These are phyloP conservation scores for Penicillium sp. DNA, from an alignment of 2,329 filamentous ascomycete genomes.

Conservation along the genomic window DNA sequence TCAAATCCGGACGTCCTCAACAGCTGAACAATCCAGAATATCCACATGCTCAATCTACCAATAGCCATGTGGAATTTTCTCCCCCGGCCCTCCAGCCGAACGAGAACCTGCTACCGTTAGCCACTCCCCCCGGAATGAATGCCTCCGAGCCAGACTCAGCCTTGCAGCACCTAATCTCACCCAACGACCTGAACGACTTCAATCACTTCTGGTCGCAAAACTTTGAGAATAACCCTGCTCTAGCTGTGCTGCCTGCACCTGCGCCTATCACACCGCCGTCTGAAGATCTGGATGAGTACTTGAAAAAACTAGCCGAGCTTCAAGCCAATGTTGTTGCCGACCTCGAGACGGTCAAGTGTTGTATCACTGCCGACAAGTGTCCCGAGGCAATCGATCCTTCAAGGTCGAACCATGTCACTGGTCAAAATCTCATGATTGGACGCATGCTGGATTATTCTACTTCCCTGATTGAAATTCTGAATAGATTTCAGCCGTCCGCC, in stretches of 20 bases:
- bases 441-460: background rate
- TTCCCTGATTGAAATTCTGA: background rate
- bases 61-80: background rate
- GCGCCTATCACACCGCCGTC: background rate
- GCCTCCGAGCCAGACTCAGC: background rate
- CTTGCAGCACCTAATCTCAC: background rate
- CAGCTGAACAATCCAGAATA: background rate
- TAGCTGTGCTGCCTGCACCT: background rate
- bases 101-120: background rate
- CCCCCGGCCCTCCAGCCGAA: too few relatives aligned
- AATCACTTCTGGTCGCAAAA: background rate
- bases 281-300: background rate
- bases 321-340: background rate
- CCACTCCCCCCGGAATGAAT: background rate
- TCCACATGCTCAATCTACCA: background rate
- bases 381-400: background rate
- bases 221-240: background rate
- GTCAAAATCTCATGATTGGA: slow-evolving; percentile 1
- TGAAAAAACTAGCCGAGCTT: background rate
- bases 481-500: background rate
- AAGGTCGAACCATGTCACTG: background rate
- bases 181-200: background rate
- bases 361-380: slow-evolving; percentile 1
- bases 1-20: slow-evolving; percentile 5
- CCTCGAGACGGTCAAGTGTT: background rate